Base-by-base conservation (phyloP, 352 stramenopile species). In the Pythium monospermum region DNA sequence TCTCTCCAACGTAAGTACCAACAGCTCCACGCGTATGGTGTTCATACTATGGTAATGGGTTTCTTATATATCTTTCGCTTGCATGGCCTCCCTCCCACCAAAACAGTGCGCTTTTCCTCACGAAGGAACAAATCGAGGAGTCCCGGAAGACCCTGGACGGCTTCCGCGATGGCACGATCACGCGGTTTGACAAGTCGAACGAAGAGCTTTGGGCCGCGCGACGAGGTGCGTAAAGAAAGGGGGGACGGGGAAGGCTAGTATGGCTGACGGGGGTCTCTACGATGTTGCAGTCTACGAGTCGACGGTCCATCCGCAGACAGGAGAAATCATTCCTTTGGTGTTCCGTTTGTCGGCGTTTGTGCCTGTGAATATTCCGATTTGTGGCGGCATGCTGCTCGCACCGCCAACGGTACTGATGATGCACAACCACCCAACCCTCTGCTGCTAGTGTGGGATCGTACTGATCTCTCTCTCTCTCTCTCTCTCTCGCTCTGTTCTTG, bases 321-420 rank as follows among this genome's bases (percentile, higher is more conserved):
- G 81, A 23, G 85, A 95, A 54, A 79, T 66, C 13, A 60, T 95
- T 38, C 69, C 78, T 7, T 50, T 68, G 10, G 54, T 61, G 23
- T 88, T 95, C 51, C 81, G 85, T 7, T 69, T 95, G 41, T 76
- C 85, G 19, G 83, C 81, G 12, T 94, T 95, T 53, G 82, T 95
- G 33, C 85, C 85, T 1, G 81, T 88, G 21, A 95, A 95, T 66
- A 88, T 95, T 58, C 80, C 80, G 10, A 91, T 95, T 45, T 92
- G 83, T 37, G 77, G 71, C 21, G 85, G 85, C 47, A 94, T 95
- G 85, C 61, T 95, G 53, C 68, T 92, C 33, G 79, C 82, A 6
- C 68, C 79, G 7, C 70, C 82, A 13, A 93, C 82, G 42, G 82
- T 93, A 28, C 30, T 38, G 28, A 1, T 15, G 25, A 15, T n/a